Percentiles rank a stretch among this genome's conserved stretches.
Conservation (phyloP, 148 eudicot genomes). For the Chenopodium formosanum region DNA sequence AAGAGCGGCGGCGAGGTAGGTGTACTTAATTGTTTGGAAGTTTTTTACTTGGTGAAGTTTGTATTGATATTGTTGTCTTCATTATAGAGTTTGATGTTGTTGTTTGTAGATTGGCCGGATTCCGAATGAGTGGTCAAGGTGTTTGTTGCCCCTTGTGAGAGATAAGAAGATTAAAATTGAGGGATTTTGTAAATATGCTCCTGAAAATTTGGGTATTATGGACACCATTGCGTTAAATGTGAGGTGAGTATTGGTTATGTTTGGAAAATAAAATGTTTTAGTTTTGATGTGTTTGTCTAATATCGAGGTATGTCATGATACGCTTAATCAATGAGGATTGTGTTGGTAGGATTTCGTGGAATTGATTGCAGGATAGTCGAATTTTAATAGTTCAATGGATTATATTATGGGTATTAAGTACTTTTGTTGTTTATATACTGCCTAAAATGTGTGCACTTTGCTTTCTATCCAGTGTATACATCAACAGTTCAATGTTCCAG, state of each 20-base stretch:
- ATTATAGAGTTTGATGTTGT: constrained; percentile 3
- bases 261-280: neutral
- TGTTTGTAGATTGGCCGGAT: constrained; percentile 82
- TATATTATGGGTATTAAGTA: neutral
- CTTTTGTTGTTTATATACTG: neutral
- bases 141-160: constrained; percentile 81
- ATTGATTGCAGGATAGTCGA: neutral
- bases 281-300: neutral
- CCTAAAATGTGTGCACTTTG: constrained; percentile 5
- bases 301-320: neutral
- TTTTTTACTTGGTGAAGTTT: neutral
- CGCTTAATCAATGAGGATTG: neutral
- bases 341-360: neutral
- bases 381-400: neutral
- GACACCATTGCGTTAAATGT: constrained; percentile 69
- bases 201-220: constrained; percentile 73
- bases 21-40: neutral
- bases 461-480: constrained; percentile 56
- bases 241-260: constrained; percentile 47
- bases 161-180: constrained; percentile 69
- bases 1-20: constrained; percentile 71
- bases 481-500: constrained; percentile 74
- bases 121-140: constrained; percentile 97
- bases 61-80: neutral
- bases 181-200: constrained; percentile 83